Evolutionary conservation across 192 early-diverging fungal species (phyloP), one percentile per base, ranked within the genome.

Genomic region (Spizellomyces sp.): DNA sequence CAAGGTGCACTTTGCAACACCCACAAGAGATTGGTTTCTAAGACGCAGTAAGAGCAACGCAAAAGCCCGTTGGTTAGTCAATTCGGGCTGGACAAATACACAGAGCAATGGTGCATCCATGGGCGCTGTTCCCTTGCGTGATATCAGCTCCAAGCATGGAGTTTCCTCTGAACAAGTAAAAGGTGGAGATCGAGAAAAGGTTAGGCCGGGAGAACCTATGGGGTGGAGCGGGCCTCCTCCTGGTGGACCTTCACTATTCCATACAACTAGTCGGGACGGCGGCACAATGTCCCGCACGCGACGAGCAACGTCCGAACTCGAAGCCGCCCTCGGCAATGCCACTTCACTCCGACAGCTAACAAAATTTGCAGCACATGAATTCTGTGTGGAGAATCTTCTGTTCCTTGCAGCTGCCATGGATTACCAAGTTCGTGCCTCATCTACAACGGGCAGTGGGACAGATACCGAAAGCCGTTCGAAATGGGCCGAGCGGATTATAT

Each of bases 331-430:
- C 6, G n/a, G 43, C 36, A 62, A 70, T 47, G 48, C 69, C 4
- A 21, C 9, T 5, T 17, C 69, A 5, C 47, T 70, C 6, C 42
- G 36, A 10, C 58, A 57, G 5, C 58, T 70, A 9, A 59, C 69
- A 15, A 42, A 70, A 41, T 70, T 70, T 47, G 17, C 58, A 6
- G 69, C 69, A 8, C 59, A 62, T 36, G 69, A 70, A 46, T 70
- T 41, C 45, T 70, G 69, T 7, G 58, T 62, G 12, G 69, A 70
- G 45, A 70, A 64, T 12, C n/a, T 70, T 0, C 69, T 70, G 7
- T 70, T 70, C 58, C 17, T 70, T 12, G 21, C 58, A 9, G 69
- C 69, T 9, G 69, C 59, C 17, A 45, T 56, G 15, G 69, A 70
- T 10, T 70, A 41, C 69, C 59, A 48, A 1, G n/a, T 56, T 21